Evolutionary conservation across 2,329 filamentous ascomycete genomes (phyloP), one percentile per base, ranked within the genome.

Genomic region (Leptographium flavum): DNA sequence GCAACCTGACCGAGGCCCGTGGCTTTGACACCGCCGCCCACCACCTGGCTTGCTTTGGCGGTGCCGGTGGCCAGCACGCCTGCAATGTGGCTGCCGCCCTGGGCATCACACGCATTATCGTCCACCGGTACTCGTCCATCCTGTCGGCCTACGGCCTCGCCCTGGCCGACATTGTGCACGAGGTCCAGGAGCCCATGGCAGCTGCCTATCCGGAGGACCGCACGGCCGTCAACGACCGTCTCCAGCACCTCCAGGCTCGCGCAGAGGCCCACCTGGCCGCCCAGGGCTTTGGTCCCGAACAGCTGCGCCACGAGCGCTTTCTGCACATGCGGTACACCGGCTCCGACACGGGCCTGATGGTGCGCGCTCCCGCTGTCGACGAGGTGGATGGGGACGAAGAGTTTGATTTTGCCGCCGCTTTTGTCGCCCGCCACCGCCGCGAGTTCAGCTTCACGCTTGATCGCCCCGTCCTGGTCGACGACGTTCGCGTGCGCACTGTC

Each of bases 301-400:
- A 42, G 17, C 23, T 94, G 19, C 71, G 79, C 0, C 93, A 88
- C 54, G 87, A 94, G 59, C 83, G 93, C 57, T 95, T 94, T 56
- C 74, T 95, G 46, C 94, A 95, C 58, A 87, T 95, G 80, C 72
- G 87, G 47, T 94, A 94, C 56, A 75, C 85, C 25, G 87, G 87
- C 8, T 94, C 87, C 0, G 87, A 94, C 57, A 92, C 86, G 5
- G 84, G 87, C 0, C 70, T 94, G 36, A 94, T 94, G 87, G 77
- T 50, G 3, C 28, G 49, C n/a, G n/a, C n/a, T n/a, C n/a, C n/a
- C n/a, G n/a, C n/a, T 4, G 19, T 14, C 19, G 65, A 70, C 25
- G 41, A 32, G 21, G 38, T 40, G 27, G 79, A 84, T 3, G 65
- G 66, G 27, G 31, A 43, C 0, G 71, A 23, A 19, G 13, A 28